Conservation (phyloP, 768 basidiomycete genomes). For the Suillus plorans region DNA sequence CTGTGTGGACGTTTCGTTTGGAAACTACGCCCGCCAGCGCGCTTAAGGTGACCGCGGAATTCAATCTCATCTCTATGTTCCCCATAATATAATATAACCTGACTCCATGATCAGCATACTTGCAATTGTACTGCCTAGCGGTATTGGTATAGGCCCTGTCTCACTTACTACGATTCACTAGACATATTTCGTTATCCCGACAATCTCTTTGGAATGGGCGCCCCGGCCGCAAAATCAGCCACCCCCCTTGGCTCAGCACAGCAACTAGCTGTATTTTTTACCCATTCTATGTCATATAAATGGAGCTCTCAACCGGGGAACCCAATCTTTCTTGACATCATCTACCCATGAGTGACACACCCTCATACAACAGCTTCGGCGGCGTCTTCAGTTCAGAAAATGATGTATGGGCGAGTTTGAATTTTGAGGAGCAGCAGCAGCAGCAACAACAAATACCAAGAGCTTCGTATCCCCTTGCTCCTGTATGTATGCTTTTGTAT, state of each 20-base stretch:
- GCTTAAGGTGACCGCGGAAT: neutral
- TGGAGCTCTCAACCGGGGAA: neutral
- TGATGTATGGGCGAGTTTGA: neutral
- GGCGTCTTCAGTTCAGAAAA: neutral
- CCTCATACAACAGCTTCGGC: neutral
- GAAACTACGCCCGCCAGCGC: neutral
- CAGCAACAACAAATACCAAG: neutral
- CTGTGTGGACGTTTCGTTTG: neutral
- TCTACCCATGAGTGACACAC: neutral
- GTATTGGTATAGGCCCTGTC: neutral
- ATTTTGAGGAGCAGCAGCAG: neutral
- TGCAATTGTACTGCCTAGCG: neutral
- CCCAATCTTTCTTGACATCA: neutral
- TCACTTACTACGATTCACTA: neutral
- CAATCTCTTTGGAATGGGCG: neutral
- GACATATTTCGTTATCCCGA: neutral
- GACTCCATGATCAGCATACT: neutral
- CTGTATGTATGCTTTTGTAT: neutral
- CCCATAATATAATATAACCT: neutral
- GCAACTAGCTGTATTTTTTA: neutral
- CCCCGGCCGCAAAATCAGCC: neutral
- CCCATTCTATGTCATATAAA: neutral
- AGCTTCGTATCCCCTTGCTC: too few relatives aligned
- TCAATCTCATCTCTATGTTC: neutral
- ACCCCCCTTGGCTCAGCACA: conserved; percentile 6